These are phyloP conservation scores for Cicer bijugum DNA, from an alignment of 306 rosid genomes.

Conservation along the genomic window DNA sequence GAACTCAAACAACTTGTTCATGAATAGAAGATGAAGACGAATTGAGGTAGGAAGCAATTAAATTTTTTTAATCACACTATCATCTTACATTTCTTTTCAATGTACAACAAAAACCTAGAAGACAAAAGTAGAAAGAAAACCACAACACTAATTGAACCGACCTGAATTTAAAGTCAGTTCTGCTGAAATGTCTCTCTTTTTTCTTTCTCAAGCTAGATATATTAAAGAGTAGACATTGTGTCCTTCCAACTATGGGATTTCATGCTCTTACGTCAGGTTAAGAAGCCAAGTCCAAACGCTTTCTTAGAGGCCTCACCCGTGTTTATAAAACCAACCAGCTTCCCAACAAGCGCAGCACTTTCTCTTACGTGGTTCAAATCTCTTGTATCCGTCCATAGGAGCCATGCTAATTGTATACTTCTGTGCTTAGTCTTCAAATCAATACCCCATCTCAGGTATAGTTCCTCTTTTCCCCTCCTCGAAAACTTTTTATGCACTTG, in stretches of 20 bases:
- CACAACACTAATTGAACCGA: constrained; percentile 23
- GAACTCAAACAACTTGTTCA: background rate
- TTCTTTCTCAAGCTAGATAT: constrained; percentile 26
- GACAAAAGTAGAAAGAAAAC: constrained; percentile 30
- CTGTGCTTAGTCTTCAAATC: constrained; percentile 67
- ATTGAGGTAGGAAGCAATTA: constrained; percentile 17
- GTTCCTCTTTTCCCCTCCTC: constrained; percentile 61
- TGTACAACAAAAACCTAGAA: constrained; percentile 28
- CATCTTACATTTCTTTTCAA: constrained; percentile 39
- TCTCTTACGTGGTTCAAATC: constrained; percentile 63
- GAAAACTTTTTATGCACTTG: constrained; percentile 67
- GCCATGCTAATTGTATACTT: constrained; percentile 67
- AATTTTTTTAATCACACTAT: constrained; percentile 30
- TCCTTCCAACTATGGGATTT: constrained; percentile 57
- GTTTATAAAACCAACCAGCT: constrained; percentile 67
- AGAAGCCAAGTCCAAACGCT: constrained; percentile 65
- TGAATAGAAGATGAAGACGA: background rate
- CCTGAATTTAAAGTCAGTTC: constrained; percentile 20
- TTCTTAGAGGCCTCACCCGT: constrained; percentile 58
- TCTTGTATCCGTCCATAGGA: constrained; percentile 63
- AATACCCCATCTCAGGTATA: constrained; percentile 74
- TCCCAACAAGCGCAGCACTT: constrained; percentile 80
- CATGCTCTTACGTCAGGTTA: constrained; percentile 44
- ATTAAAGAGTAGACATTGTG: constrained; percentile 46
- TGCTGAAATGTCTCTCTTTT: background rate